These are phyloP conservation scores for Suhomyces wounanorum DNA, from an alignment of 1,139 yeast genomes.

Conservation along the genomic window DNA sequence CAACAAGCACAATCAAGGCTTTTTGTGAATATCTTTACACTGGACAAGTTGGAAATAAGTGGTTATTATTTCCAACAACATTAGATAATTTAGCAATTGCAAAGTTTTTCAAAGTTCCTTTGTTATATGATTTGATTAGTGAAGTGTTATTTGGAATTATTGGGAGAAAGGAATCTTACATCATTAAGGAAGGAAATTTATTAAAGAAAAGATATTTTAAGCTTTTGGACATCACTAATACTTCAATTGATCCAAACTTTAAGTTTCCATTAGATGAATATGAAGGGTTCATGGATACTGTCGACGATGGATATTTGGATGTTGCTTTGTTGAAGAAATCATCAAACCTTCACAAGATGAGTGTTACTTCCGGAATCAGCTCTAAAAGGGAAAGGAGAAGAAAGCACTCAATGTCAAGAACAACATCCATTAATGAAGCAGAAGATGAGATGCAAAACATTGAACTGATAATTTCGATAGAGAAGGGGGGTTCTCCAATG, in stretches of 20 bases:
- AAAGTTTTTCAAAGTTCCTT: constrained; percentile 64
- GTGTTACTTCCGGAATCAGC: constrained; percentile 19
- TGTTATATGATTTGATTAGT: constrained; percentile 64
- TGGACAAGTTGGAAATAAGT: constrained; percentile 74
- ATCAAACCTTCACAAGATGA: constrained; percentile 29
- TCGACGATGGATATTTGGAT: constrained; percentile 67
- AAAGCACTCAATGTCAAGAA: constrained; percentile 9
- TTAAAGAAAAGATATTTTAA: constrained; percentile 34
- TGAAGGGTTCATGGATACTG: constrained; percentile 47
- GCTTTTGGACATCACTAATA: constrained; percentile 27
- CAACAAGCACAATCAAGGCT: constrained; percentile 60
- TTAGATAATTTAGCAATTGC: constrained; percentile 64
- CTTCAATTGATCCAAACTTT: constrained; percentile 26
- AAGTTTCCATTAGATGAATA: constrained; percentile 48
- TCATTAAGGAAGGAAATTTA: constrained; percentile 44
- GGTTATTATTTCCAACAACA: constrained; percentile 68
- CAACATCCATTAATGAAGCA: constrained; percentile 6
- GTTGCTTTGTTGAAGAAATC: constrained; percentile 51
- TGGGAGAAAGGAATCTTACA: constrained; percentile 60
- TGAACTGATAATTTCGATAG: neutral
- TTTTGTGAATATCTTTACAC: constrained; percentile 73
- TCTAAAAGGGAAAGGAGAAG: constrained; percentile 18
- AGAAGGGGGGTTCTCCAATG: neutral
- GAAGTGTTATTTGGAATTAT: constrained; percentile 71
- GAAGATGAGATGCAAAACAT: neutral